Evolutionary conservation across 768 basidiomycete species (phyloP), one percentile per base, ranked within the genome.

Genomic region (Pisolithus marmoratus): DNA sequence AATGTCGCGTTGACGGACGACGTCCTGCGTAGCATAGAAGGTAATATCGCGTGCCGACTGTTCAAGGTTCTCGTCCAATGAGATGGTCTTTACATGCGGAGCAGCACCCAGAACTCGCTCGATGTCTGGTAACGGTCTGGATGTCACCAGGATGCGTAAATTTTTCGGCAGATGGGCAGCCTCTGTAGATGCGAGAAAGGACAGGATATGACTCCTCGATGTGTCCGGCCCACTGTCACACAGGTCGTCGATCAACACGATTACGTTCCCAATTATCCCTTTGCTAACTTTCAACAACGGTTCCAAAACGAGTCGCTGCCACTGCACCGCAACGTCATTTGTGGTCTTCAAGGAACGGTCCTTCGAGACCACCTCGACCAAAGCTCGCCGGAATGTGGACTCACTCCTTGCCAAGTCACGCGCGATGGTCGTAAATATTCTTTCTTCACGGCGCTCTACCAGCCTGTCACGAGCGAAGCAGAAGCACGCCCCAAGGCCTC

Each of bases 171-270:
- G 42, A 15, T 15, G 14, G 15, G 15, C 20, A 15, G 42, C 42
- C 2, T 24, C 14, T 22, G 23, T 9, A 6, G 23, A 43, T 8
- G 42, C 19, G 8, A 22, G 23, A 22, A 15, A 15, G 31, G 31
- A 34, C 31, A 43, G 23, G 12, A 43, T 26, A 24, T 22, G 42
- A 4, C 14, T 24, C 42, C 42, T 22, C 8, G 42, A 43, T 3
- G 23, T 24, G 20, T 43, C 42, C 5, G 20, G 44, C 8, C 51
- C 53, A 37, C 56, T 57, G 42, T 56, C 59, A 26, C 60, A 58
- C 26, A 64, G 34, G 5, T 50, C 66, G 40, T 68, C 66, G 23
- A 66, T 60, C 22, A 68, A 50, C 8, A 64, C 53, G 9, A 64
- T 41, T 15, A 67, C 56, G 20, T 60, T 64, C 5, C 57, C 57